Evolutionary conservation across 345 rosid genomes (phyloP).

Genomic region (Gossypium bickii): DNA sequence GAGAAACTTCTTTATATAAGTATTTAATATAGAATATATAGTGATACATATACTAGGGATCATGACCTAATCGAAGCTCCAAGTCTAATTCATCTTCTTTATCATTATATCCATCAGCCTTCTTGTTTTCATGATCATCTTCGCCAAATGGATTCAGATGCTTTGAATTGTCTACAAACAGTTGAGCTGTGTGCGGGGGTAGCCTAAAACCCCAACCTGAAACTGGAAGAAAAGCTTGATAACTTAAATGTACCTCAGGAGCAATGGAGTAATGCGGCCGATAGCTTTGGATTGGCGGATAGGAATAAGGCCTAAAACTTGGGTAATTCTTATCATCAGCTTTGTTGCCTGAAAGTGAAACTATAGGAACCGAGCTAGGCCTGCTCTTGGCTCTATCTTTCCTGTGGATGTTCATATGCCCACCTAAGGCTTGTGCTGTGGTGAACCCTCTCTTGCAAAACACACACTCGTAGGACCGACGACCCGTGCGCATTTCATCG

Average conservation of each 20-base stretch:
- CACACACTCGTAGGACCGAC: constrained; percentile 54
- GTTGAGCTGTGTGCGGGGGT: constrained; percentile 23
- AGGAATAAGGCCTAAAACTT: constrained; percentile 19
- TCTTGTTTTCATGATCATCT: constrained; percentile 15
- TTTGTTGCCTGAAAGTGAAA: constrained; percentile 22
- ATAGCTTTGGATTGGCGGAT: constrained; percentile 25
- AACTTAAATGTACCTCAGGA: constrained; percentile 24
- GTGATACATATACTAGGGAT: constrained; percentile 19
- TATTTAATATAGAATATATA: neutral
- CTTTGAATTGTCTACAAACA: constrained; percentile 22
- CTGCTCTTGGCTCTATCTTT: constrained; percentile 62
- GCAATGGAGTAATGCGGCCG: constrained; percentile 22
- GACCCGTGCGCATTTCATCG: constrained; percentile 26
- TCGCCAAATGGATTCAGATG: constrained; percentile 31
- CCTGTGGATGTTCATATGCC: constrained; percentile 94
- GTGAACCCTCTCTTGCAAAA: constrained; percentile 93
- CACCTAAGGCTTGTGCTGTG: constrained; percentile 91
- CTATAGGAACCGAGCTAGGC: constrained; percentile 20
- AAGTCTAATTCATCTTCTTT: constrained; percentile 69
- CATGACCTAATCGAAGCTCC: constrained; percentile 88
- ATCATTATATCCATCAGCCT: constrained; percentile 6
- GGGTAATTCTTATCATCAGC: constrained; percentile 20
- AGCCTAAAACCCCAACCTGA: constrained; percentile 21
- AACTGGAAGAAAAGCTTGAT: constrained; percentile 37
- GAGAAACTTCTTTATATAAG: neutral